Evolutionary conservation across 75 land plant species (phyloP).

Genomic region (Pinus albicaulis): DNA sequence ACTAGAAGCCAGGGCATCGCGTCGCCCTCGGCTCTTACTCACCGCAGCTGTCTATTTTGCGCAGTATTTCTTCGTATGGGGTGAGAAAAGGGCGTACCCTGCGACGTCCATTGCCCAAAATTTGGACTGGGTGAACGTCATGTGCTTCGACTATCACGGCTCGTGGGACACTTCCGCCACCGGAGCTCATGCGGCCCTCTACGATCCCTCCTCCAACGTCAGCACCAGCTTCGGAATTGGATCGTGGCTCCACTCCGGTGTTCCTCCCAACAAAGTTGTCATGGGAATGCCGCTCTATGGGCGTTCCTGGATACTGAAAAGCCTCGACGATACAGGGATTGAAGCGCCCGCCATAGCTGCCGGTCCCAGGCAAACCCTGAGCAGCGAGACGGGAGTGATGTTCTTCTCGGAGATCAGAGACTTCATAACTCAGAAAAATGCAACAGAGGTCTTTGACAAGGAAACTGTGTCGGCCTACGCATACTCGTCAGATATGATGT

Average conservation of each 20-base stretch:
- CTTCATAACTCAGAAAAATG: not conserved
- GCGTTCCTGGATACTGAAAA: too few species aligned
- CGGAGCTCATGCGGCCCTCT: conserved; percentile 52
- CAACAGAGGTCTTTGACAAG: conserved; percentile 5
- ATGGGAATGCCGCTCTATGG: conserved; percentile 51
- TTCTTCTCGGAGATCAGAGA: too few species aligned
- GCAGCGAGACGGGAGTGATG: too few species aligned
- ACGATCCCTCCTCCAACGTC: conserved; percentile 28
- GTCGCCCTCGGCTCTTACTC: conserved; percentile 27
- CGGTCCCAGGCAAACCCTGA: too few species aligned
- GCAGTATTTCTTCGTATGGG: not conserved
- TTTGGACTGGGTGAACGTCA: conserved; percentile 52
- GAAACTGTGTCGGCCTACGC: not conserved
- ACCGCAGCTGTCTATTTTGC: conserved; percentile 67
- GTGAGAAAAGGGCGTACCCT: conserved; percentile 30
- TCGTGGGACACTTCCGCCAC: conserved; percentile 47
- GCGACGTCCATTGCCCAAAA: conserved; percentile 23
- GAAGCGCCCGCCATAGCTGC: too few species aligned
- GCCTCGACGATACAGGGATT: too few species aligned
- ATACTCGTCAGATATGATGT: not conserved
- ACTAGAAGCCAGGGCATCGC: conserved; percentile 15
- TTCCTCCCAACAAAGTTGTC: conserved; percentile 32
- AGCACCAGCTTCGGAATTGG: conserved; percentile 50
- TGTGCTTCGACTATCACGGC: conserved; percentile 69
- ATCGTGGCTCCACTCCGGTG: conserved; percentile 58